Conservation (phyloP, 1,284 basidiomycete genomes). For the Ceratobasidium sp. region DNA sequence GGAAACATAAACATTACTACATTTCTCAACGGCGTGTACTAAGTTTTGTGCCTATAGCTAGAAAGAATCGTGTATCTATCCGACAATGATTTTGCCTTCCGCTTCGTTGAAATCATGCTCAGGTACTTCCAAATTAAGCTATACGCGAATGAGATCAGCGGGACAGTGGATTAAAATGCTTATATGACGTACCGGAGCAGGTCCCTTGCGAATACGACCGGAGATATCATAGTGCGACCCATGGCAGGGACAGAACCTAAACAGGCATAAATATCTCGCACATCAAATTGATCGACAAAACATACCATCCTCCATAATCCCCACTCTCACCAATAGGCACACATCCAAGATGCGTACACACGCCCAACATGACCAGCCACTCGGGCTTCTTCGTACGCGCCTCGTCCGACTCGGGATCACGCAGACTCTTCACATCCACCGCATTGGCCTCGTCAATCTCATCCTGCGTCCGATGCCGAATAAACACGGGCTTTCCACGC, state of each 20-base stretch:
- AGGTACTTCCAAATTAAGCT: conserved; percentile 96
- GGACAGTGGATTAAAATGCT: no score
- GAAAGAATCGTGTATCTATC: no score
- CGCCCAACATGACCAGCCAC: conserved; percentile 98
- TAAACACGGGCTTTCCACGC: conserved; percentile 99
- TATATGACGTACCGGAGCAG: conserved; percentile 85
- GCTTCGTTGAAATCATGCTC: conserved; percentile 79
- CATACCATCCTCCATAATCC: conserved; percentile 95
- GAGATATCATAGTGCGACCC: conserved; percentile 99
- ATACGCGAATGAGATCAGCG: conserved; percentile 38
- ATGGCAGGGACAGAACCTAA: conserved; percentile 95
- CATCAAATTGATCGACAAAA: conserved; percentile 50
- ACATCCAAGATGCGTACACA: conserved; percentile 99
- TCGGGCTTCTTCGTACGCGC: conserved; percentile 93
- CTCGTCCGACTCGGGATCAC: conserved; percentile 94
- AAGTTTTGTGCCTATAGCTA: no score
- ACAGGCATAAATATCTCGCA: conserved; percentile 48
- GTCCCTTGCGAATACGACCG: conserved; percentile 94
- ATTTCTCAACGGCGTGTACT: no score
- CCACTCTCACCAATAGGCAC: conserved; percentile 98
- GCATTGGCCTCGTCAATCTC: conserved; percentile 96
- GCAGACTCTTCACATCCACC: conserved; percentile 86
- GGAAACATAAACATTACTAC: no score
- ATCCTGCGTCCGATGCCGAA: conserved; percentile 91
- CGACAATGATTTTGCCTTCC: background rate